Base-by-base conservation (phyloP, 306 rosid species). In the Cucurbita maxima region DNA sequence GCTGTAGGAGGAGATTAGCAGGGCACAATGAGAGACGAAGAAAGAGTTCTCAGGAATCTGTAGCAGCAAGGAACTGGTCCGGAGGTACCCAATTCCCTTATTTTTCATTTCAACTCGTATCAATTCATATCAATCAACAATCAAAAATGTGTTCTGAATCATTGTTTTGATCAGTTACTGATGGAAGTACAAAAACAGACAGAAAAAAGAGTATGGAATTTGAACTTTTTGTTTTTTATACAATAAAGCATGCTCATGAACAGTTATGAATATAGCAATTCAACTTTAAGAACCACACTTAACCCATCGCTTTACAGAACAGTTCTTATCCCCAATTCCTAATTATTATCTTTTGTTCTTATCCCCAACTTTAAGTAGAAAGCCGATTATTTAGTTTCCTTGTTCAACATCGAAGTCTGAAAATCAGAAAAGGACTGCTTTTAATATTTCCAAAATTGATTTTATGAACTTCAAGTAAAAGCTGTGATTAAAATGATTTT, bases 11-110 rank as follows among this genome's bases (percentile, higher is more conserved):
- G 79, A 89, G 98, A 86, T 76, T 93, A 48, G 98, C 98, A n/a
- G 98, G 98, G 10, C 98, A 93, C 77, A 93, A 93, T 51, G 93
- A 93, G 71, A 84, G 98, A 76, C 90, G 98, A 82, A 86, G 98
- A 85, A 93, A 93, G 96, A 86, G 87, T 82, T 80, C 88, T 51
- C 87, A 88, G 48, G 91, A 92, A 62, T 88, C 96, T 79, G 76
- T 87, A 38, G 25, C 57, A 6, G 22, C 79, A 12, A 90, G 86
- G 54, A 86, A 73, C 85, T 76, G 88, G 76, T 61, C 79, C 54
- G 87, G 87, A 80, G 96, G 87, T 84, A 72, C 41, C 34, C 19
- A 61, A 7, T 7, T 37, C 68, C 47, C 15, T 22, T 10, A 1
- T 5, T 57, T 57, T 57, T 9, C 61, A 57, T 7, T 57, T 57